Evolutionary conservation across 2,329 filamentous ascomycete species (phyloP).

Genomic region (Fusarium siculi): DNA sequence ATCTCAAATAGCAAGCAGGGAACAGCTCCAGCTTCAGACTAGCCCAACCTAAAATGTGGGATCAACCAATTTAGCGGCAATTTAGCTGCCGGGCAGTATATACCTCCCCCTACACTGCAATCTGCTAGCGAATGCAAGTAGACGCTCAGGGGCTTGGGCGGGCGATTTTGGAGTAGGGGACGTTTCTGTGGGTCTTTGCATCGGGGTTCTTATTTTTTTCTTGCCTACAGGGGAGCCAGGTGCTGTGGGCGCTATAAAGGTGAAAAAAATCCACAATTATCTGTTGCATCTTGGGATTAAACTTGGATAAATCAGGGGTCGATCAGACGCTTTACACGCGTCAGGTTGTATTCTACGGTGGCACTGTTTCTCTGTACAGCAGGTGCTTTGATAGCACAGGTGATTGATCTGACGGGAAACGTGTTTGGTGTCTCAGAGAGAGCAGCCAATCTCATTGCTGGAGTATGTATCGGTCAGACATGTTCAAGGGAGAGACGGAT

Average conservation of each 20-base stretch:
- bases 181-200: constrained; percentile 18
- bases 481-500: constrained; percentile 10
- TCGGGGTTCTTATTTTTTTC: constrained; percentile 1
- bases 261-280: not conserved
- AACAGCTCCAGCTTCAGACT: constrained; percentile 21
- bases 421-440: constrained; percentile 8
- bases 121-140: no score
- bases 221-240: not conserved
- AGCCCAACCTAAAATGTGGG: constrained; percentile 31
- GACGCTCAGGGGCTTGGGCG: constrained; percentile 24
- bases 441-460: constrained; percentile 7
- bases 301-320: constrained; percentile 18
- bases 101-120: no score
- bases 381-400: not conserved
- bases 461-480: constrained; percentile 22
- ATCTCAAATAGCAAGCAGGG: not conserved
- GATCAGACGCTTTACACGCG: constrained; percentile 31
- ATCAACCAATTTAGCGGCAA: constrained; percentile 41
- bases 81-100: constrained; percentile 30
- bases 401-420: not conserved
- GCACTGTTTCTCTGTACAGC: not conserved
- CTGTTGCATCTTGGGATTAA: constrained; percentile 5
- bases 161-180: constrained; percentile 29
- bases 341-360: not conserved
- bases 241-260: not conserved